Percentiles rank a stretch among this genome's conserved stretches.
phyloP scores from a whole-genome alignment of 2,329 filamentous ascomycete species.

The Neocatenulostroma microsporum region DNA sequence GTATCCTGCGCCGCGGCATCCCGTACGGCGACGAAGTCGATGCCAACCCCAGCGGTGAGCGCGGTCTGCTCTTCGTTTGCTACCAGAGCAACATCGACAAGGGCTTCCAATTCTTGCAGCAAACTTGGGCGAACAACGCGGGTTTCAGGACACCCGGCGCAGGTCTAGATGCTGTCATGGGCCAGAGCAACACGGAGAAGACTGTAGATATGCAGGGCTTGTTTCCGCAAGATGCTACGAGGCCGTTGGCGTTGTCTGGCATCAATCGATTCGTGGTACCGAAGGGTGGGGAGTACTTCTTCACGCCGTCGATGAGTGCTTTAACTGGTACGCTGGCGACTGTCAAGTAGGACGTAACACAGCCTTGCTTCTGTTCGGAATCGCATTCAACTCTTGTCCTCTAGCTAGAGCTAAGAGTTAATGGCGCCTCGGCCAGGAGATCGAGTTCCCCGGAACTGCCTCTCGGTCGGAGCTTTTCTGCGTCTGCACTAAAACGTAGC shows the following conservation, averaged over 20 bases:
- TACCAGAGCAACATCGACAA: constrained; percentile 39
- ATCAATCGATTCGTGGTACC: constrained; percentile 34
- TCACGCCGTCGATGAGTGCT: constrained; percentile 35
- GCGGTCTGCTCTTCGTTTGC: constrained; percentile 40
- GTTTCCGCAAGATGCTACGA: constrained; percentile 20
- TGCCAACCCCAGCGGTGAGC: constrained; percentile 28
- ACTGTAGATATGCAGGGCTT: constrained; percentile 21
- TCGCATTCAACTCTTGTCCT: no score
- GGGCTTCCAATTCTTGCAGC: constrained; percentile 37
- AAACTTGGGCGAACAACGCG: constrained; percentile 22
- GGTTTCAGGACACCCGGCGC: constrained; percentile 21
- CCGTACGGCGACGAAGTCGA: constrained; percentile 32
- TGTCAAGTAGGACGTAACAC: constrained; percentile 11
- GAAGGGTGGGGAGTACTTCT: constrained; percentile 42
- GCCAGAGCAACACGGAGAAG: constrained; percentile 20
- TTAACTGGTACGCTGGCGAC: constrained; percentile 15
- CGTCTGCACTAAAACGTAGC: no score
- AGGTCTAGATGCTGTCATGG: constrained; percentile 34
- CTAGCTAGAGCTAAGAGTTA: no score
- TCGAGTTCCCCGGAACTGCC: no score
- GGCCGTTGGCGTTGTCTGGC: constrained; percentile 15
- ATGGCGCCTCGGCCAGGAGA: no score
- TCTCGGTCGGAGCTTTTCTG: no score
- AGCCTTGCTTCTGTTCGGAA: no score
- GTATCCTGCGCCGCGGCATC: constrained; percentile 41